A percentile compares a stretch with the other conserved stretches of the same genome.
phyloP scores from a whole-genome alignment of 1,284 basidiomycete genomes.

The Melanopsichium pennsylvanicum region DNA sequence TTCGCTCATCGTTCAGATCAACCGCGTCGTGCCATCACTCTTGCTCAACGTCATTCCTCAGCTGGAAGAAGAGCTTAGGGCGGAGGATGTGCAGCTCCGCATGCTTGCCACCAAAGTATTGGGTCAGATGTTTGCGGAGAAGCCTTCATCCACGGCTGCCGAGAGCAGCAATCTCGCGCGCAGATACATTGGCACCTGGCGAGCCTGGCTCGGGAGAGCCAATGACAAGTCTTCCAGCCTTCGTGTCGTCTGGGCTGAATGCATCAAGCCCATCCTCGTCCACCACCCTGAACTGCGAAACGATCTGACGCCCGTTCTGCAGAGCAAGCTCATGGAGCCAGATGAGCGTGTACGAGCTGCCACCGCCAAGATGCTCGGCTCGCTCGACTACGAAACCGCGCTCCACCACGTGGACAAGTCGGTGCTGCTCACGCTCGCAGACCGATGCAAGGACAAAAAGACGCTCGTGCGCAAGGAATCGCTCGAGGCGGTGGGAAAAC shows the following conservation, averaged over 20 bases:
- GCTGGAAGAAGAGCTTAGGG: conserved; percentile 86
- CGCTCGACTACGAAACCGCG: conserved; percentile 88
- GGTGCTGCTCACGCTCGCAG: conserved; percentile 75
- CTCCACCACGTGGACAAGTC: conserved; percentile 79
- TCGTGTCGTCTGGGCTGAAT: conserved; percentile 81
- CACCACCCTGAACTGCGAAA: conserved; percentile 77
- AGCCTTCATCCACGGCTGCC: conserved; percentile 28
- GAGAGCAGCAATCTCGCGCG: conserved; percentile 72
- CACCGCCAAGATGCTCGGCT: conserved; percentile 80
- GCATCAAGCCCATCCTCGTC: conserved; percentile 68
- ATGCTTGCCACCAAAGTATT: conserved; percentile 81
- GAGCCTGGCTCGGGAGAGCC: conserved; percentile 79
- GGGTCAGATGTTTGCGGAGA: conserved; percentile 82
- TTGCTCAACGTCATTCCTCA: conserved; percentile 90
- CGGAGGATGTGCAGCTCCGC: conserved; percentile 78
- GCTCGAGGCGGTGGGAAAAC: conserved; percentile 76
- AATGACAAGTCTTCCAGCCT: conserved; percentile 80
- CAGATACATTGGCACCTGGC: conserved; percentile 86
- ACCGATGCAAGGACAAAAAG: conserved; percentile 86
- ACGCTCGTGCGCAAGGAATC: conserved; percentile 82
- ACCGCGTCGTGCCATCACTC: conserved; percentile 80
- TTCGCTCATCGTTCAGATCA: conserved; percentile 83
- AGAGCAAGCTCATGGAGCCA: conserved; percentile 71
- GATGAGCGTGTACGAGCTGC: conserved; percentile 91
- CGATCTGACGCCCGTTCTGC: conserved; percentile 46